Evolutionary conservation across 2,329 filamentous ascomycete species (phyloP).

Genomic region (Monilinia vaccinii-corymbosi): DNA sequence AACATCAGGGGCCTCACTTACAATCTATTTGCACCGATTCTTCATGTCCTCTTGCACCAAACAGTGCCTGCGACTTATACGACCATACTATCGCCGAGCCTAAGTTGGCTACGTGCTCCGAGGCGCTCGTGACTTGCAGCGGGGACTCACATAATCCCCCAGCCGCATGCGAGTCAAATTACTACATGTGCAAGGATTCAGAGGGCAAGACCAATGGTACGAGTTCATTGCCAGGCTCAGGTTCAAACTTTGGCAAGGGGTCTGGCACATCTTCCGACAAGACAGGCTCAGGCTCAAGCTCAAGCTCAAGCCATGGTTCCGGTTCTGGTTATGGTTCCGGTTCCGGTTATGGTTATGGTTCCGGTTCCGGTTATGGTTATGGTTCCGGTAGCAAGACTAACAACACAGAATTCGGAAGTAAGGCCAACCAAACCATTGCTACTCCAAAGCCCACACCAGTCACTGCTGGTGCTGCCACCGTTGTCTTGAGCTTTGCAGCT

Average conservation of each 20-base stretch:
- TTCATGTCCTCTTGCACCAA: slow-evolving; percentile 39
- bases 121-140: not conserved
- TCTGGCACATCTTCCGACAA: not conserved
- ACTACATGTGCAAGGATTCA: not conserved
- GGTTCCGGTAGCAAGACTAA: not conserved
- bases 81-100: slow-evolving; percentile 16
- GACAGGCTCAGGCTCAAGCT: not conserved
- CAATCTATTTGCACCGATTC: slow-evolving; percentile 48
- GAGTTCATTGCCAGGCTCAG: not conserved
- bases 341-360: not conserved
- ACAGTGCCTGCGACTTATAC: slow-evolving; percentile 40
- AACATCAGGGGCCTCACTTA: slow-evolving; percentile 36
- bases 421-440: not conserved
- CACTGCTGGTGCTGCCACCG: slow-evolving; percentile 10
- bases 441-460: slow-evolving; percentile 3
- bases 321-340: not conserved
- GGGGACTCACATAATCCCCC: not conserved
- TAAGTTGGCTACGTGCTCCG: not conserved
- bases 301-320: not conserved
- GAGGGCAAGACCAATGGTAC: not conserved
- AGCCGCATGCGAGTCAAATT: not conserved
- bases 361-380: too few species aligned
- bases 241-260: not conserved
- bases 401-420: not conserved
- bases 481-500: slow-evolving; percentile 16